Base-by-base conservation (phyloP, 306 rosid genomes). In the Parietaria judaica region DNA sequence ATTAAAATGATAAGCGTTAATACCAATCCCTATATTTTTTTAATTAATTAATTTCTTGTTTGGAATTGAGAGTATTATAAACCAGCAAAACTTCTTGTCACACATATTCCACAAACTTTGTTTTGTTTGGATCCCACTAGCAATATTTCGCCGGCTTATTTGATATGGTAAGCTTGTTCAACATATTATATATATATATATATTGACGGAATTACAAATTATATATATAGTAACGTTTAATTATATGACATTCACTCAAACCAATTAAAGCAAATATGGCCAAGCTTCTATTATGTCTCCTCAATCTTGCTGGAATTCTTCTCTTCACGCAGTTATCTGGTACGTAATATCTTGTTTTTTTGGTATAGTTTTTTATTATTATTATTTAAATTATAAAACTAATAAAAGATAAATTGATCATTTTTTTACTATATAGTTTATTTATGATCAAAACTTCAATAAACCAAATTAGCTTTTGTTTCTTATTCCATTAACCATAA, bases 301-400 rank as follows among this genome's bases (percentile, higher is more conserved):
- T 80, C 36, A 45, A 34, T 23, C 23, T 70, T 8, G 35, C 59
- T 0, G 36, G 14, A 17, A 4, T 70, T 54, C 46, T 52, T 13
- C n/a, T 38, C 23, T 14, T 69, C 36, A 65, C 4, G 8, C 73
- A 68, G 61, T 11, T 60, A 50, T 77, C 61, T 51, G 74, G 84
- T 72, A 66, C 9, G 51, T 17, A 35, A 16, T 52, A 34, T 52
- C 56, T 52, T 36, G 3, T 52, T 31, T 52, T 52, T 14, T 14
- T 15, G 15, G n/a, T n/a, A n/a, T n/a, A n/a, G n/a, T n/a, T n/a
- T n/a, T n/a, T n/a, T n/a, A n/a, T n/a, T n/a, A n/a, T 4, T 11
- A 14, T 11, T 11, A 49, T 11, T 3, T 14, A 50, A 50, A n/a
- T 11, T 12, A 4, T 6, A 50, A 50, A 14, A 3, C 15, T 50